Evolutionary conservation across 2,329 filamentous ascomycete genomes (phyloP).

Genomic region (Aspergillus texensis): DNA sequence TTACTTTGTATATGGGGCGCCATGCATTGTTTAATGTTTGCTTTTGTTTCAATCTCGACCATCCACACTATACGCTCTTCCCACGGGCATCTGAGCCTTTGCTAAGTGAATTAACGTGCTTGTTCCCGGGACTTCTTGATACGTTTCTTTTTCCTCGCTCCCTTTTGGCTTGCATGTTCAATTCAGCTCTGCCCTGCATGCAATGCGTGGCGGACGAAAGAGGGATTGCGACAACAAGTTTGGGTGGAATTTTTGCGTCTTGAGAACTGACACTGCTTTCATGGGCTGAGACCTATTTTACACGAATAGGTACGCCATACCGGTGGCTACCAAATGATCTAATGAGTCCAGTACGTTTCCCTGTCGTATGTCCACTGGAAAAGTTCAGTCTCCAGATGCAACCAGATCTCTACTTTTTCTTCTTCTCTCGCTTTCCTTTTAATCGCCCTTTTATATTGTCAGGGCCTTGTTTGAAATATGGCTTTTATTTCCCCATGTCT

Average conservation of each 20-base stretch:
- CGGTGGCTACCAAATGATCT: not conserved
- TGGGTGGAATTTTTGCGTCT: conserved; percentile 3
- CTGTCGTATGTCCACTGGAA: not conserved
- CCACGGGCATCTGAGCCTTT: not conserved
- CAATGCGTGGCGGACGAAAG: not conserved
- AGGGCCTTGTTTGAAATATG: conserved; percentile 10
- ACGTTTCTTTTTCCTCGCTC: not conserved
- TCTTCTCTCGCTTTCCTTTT: conserved; percentile 3
- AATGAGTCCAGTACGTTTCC: not conserved
- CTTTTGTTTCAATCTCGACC: conserved; percentile 10
- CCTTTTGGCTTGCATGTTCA: conserved; percentile 3
- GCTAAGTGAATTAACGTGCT: conserved; percentile 4
- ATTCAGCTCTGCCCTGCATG: conserved; percentile 6
- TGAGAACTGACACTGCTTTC: not conserved
- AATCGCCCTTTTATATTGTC: conserved; percentile 5
- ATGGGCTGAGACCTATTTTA: not conserved
- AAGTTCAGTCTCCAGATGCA: conserved; percentile 2
- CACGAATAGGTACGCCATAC: not conserved
- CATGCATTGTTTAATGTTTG: conserved; percentile 10
- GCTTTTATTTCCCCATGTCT: conserved; percentile 9
- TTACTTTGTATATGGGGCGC: conserved; percentile 14
- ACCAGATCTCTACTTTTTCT: conserved; percentile 10
- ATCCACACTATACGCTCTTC: conserved; percentile 2
- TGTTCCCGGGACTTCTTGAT: conserved; percentile 2
- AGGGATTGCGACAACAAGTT: conserved; percentile 1